Percentiles rank a stretch among this genome's conserved stretches.
These are phyloP conservation scores for Sistotremastrum suecicum DNA, from an alignment of 768 basidiomycete genomes.

Conservation along the genomic window DNA sequence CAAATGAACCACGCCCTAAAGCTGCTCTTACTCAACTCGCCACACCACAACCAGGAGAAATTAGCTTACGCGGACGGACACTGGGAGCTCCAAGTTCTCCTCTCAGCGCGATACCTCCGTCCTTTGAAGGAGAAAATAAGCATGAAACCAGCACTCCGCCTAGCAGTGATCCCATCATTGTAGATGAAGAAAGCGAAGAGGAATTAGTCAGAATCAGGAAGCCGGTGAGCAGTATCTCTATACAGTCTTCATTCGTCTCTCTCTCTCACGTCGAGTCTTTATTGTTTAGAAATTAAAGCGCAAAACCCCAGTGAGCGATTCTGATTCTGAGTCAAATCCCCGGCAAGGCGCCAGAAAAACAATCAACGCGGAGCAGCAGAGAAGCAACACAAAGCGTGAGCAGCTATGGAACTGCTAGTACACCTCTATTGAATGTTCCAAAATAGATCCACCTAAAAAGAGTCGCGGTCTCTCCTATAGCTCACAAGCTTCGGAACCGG, in stretches of 20 bases:
- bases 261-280: not conserved
- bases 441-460: no score
- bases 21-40: no score
- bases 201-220: constrained; percentile 17
- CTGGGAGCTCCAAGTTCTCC: constrained; percentile 17
- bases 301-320: constrained; percentile 53
- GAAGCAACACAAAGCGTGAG: no score
- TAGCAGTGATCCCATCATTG: constrained; percentile 64
- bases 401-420: no score
- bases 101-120: constrained; percentile 22
- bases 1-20: no score
- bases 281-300: constrained; percentile 31
- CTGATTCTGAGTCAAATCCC: constrained; percentile 40
- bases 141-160: constrained; percentile 46
- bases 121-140: constrained; percentile 35
- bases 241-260: not conserved
- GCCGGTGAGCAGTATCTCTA: constrained; percentile 16
- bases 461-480: no score
- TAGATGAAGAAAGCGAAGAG: constrained; percentile 48
- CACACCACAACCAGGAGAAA: no score
- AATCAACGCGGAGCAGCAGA: no score
- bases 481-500: no score
- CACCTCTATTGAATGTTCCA: no score
- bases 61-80: no score
- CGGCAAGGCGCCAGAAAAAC: no score